Percentiles rank a stretch among this genome's conserved stretches.
phyloP scores from a whole-genome alignment of 345 rosid species.

The Eucalyptus curtisii region DNA sequence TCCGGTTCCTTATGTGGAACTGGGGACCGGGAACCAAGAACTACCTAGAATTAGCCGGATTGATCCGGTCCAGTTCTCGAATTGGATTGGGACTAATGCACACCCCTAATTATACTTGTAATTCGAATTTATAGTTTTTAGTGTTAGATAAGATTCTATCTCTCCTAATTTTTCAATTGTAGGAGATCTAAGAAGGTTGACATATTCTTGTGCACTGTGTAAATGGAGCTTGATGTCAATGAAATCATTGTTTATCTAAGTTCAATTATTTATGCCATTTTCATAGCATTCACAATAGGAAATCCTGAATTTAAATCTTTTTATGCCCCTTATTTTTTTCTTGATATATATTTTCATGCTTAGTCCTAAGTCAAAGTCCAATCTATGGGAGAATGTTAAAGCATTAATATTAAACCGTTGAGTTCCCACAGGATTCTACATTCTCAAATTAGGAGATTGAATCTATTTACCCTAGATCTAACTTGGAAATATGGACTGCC shows the following conservation, averaged over 20 bases:
- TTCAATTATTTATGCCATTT: not conserved
- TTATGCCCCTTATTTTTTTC: not conserved
- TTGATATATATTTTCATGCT: not conserved
- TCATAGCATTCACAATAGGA: not conserved
- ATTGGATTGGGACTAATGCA: not conserved
- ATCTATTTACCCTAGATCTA: not conserved
- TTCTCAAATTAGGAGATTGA: not conserved
- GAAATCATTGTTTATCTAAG: not conserved
- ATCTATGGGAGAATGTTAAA: not conserved
- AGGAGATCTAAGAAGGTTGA: not conserved
- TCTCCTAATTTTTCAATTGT: not conserved
- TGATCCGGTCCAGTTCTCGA: not conserved
- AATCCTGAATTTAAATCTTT: not conserved
- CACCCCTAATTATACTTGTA: not conserved
- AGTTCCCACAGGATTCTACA: not conserved
- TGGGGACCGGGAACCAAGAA: fast-evolving
- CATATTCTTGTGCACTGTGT: not conserved
- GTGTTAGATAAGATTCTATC: not conserved
- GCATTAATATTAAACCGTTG: not conserved
- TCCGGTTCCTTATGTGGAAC: not conserved
- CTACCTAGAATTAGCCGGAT: not conserved
- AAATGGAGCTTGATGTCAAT: not conserved
- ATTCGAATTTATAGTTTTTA: not conserved
- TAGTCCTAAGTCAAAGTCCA: not conserved
- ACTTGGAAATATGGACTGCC: not conserved